These are phyloP conservation scores for Iberis pinnata DNA, from an alignment of 345 rosid genomes.

Conservation along the genomic window DNA sequence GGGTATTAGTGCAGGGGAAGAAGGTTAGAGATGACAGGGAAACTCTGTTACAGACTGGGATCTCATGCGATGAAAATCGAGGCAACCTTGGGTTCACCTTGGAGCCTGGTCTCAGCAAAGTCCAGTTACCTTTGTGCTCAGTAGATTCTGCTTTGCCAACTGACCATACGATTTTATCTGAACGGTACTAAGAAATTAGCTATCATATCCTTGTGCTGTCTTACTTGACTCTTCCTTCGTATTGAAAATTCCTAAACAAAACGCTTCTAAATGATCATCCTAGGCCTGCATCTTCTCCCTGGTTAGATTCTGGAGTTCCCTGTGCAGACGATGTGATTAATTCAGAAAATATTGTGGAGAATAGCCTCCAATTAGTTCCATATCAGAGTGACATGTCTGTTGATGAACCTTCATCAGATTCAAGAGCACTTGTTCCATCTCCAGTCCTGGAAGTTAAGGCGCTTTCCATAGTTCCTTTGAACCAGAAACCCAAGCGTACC, in stretches of 20 bases:
- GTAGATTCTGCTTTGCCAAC: conserved; percentile 38
- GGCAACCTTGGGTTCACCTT: conserved; percentile 67
- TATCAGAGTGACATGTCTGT: conserved; percentile 39
- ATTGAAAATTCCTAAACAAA: conserved; percentile 31
- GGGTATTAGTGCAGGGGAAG: conserved; percentile 79
- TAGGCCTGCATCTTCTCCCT: conserved; percentile 50
- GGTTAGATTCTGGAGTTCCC: conserved; percentile 37
- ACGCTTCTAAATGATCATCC: conserved; percentile 24
- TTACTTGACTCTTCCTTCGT: conserved; percentile 14
- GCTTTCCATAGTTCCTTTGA: conserved; percentile 56
- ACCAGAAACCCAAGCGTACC: conserved; percentile 53
- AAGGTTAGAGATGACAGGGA: conserved; percentile 79
- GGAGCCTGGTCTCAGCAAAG: conserved; percentile 50
- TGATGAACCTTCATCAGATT: conserved; percentile 35
- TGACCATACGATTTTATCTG: conserved; percentile 27
- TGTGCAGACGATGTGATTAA: conserved; percentile 33
- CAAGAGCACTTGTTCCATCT: conserved; percentile 57
- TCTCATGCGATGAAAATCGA: conserved; percentile 53
- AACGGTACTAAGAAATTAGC: conserved; percentile 42
- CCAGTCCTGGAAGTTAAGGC: conserved; percentile 38
- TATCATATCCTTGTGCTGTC: conserved; percentile 16
- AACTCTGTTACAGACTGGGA: conserved; percentile 70
- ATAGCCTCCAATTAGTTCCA: conserved; percentile 42
- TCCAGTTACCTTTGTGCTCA: conserved; percentile 35
- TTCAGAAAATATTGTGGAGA: conserved; percentile 33